phyloP scores from a whole-genome alignment of 2,329 filamentous ascomycete genomes.

The Simplicillium sp. region DNA sequence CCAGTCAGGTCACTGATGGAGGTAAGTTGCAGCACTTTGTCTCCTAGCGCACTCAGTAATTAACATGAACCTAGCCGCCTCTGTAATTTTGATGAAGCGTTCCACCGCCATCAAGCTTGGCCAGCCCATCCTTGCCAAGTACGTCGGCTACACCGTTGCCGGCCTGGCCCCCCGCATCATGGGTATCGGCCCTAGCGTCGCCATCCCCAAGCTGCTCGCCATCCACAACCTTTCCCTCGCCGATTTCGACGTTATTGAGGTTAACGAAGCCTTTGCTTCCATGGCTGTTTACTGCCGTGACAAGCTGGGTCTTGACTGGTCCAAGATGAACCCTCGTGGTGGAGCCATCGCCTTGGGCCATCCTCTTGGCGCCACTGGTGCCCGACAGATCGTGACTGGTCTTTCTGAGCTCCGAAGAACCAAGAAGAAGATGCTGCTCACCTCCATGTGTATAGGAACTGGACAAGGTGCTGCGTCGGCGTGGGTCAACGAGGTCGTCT shows the following conservation, averaged over 20 bases:
- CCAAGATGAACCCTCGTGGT: conserved; percentile 73
- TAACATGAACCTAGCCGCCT: conserved; percentile 50
- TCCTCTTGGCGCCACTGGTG: conserved; percentile 69
- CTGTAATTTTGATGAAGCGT: conserved; percentile 88
- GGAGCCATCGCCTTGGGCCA: conserved; percentile 79
- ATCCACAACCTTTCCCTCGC: conserved; percentile 69
- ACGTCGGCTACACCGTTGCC: conserved; percentile 81
- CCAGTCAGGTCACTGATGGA: conserved; percentile 90
- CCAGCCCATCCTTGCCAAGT: conserved; percentile 91
- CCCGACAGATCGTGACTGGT: conserved; percentile 80
- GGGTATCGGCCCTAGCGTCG: conserved; percentile 77
- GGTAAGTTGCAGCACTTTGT: conserved; percentile 38
- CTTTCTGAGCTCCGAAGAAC: conserved; percentile 74
- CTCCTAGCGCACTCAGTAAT: neutral
- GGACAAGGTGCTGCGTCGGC: conserved; percentile 61
- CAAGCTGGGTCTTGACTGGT: conserved; percentile 57
- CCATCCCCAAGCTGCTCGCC: conserved; percentile 72
- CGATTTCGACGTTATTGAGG: conserved; percentile 82
- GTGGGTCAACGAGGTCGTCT: conserved; percentile 48
- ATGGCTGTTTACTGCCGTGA: conserved; percentile 94
- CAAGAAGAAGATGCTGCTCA: conserved; percentile 85
- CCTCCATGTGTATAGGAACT: conserved; percentile 77
- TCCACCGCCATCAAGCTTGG: conserved; percentile 77
- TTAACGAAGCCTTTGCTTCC: conserved; percentile 96
- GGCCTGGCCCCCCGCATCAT: conserved; percentile 91